Evolutionary conservation across 495 filamentous ascomycete species (phyloP), one percentile per base, ranked within the genome.

Genomic region (Elasticomyces elasticus): DNA sequence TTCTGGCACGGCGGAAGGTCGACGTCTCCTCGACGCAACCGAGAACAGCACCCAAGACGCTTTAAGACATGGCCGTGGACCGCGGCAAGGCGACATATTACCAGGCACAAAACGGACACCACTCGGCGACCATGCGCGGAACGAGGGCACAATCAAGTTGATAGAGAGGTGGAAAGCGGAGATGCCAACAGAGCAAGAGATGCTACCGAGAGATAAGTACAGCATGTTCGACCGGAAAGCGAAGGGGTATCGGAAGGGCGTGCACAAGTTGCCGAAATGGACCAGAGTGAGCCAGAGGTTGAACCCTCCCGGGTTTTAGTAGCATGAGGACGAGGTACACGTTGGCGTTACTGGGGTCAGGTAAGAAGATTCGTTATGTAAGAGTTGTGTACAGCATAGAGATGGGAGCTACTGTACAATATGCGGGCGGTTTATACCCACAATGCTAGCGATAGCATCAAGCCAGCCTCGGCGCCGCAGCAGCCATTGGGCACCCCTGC

Each of bases 141-240:
- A n/a, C 22, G 3, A 49, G 15, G 54, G 54, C 41, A 61, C 57
- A 37, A 63, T 57, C 6, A 85, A 84, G 67, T 75, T 84, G 27
- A 71, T 98, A 52, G 81, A 89, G 69, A 74, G 81, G 60, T 98
- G 92, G 92, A 94, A 88, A 71, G 74, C 72, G 49, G 88, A 94
- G 71, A 98, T 98, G 92, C 92, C 92, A 20, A 85, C 80, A 26
- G 92, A 98, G 78, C 79, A 80, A 67, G 89, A 97, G 76, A 98
- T 98, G 92, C 67, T 94, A 67, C 83, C 92, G 41, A 85, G 81
- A 69, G 92, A 98, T 71, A 98, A 98, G 70, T 98, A 98, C 73
- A 95, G 90, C 20, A 83, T 98, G 57, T 98, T 97, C 72, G 89
- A 94, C 71, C 82, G 89, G 60, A 96, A 95, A 69, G 90, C 84